Base-by-base conservation (phyloP, 257 asterid species). In the Misopates orontium region DNA sequence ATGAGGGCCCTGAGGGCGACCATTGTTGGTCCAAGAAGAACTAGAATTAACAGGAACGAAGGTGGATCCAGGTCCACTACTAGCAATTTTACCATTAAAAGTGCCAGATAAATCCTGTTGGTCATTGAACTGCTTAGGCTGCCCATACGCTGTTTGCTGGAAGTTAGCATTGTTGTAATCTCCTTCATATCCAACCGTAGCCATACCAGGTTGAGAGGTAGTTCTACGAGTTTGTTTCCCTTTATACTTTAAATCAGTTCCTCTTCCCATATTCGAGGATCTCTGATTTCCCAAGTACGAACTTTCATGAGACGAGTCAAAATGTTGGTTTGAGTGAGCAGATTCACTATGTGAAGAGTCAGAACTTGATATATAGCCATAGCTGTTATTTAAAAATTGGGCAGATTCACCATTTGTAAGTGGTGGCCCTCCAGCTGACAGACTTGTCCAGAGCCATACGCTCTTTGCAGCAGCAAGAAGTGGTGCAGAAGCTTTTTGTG, bases 191-290 rank as follows among this genome's bases (percentile, higher is more conserved):
- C 89, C 89, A 45, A 25, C 51, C 73, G 48, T 54, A 25, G 87
- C 70, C 74, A 81, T 65, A 56, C 23, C 64, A 60, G 90, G 80
- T 77, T 85, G 96, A 77, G 74, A 77, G 67, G 54, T 20, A 70
- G 51, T 82, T 78, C 80, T 82, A 50, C 85, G 84, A 42, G 51
- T 53, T 72, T 71, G 95, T 77, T 80, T 89, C 55, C 92, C 87
- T 83, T 78, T 91, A 71, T 67, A 69, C 76, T 85, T 88, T 62
- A 56, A 57, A 69, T 91, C 96, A 24, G 79, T 73, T 66, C 93
- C 98, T 80, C 91, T 76, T 77, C 90, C 96, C 83, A 68, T 66
- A 75, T 78, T 85, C 55, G 81, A 51, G 72, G 77, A 74, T 76
- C 82, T 91, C 68, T 83, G 81, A 77, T 87, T 87, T 57, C 88